A percentile compares a stretch with the other conserved stretches of the same genome.
Evolutionary conservation across 495 filamentous ascomycete genomes (phyloP).

Genomic region (Pseudomonodictys pantanalensis): DNA sequence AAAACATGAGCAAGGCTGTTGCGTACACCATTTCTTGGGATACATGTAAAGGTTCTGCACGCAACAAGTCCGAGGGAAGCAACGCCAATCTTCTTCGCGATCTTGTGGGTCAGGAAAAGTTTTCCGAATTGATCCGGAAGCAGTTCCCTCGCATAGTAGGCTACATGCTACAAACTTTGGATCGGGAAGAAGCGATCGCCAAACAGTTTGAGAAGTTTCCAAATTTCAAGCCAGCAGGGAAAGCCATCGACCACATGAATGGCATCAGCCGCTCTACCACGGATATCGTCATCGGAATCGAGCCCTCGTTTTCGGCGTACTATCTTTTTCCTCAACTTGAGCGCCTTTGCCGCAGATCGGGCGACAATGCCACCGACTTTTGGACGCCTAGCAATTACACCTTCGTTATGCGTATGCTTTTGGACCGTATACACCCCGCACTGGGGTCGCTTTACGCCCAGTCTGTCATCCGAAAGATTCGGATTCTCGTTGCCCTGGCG

Average conservation of each 20-base stretch:
- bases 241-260: conserved; percentile 65
- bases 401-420: conserved; percentile 70
- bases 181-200: conserved; percentile 74
- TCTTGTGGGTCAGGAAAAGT: conserved; percentile 63
- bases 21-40: conserved; percentile 84
- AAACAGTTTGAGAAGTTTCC: conserved; percentile 66
- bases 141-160: conserved; percentile 76
- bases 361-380: conserved; percentile 59
- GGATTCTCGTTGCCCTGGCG: conserved; percentile 75
- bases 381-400: conserved; percentile 76
- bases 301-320: conserved; percentile 79
- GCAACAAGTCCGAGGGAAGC: conserved; percentile 46
- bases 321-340: conserved; percentile 70
- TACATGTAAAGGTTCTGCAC: conserved; percentile 55
- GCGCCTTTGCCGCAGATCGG: conserved; percentile 68
- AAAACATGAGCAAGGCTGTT: conserved; percentile 74
- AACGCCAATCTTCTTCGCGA: conserved; percentile 65
- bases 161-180: conserved; percentile 63
- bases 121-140: conserved; percentile 56
- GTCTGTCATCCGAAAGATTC: conserved; percentile 78
- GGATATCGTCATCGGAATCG: conserved; percentile 67
- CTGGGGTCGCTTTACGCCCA: conserved; percentile 83
- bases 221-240: conserved; percentile 55
- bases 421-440: conserved; percentile 81
- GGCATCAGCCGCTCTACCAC: conserved; percentile 58